phyloP scores from a whole-genome alignment of 768 basidiomycete genomes.

The Strobilomyces confusus region DNA sequence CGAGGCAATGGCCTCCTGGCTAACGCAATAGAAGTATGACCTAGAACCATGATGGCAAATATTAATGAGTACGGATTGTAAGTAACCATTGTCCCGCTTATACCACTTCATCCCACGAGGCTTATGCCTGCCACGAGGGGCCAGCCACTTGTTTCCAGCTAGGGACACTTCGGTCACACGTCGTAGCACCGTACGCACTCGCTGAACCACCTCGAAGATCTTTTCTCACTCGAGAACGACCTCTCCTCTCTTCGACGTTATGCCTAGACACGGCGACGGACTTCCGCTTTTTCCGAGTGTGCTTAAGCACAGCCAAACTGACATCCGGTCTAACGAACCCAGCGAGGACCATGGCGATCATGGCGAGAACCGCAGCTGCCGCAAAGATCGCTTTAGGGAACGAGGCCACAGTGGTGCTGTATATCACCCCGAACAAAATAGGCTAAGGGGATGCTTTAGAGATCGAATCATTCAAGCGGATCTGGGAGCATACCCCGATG shows the following conservation, averaged over 20 bases:
- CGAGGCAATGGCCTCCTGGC: background rate
- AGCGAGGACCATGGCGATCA: conserved; percentile 46
- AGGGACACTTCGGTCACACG: conserved; percentile 5
- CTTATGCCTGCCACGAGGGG: conserved; percentile 2
- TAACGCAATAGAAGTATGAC: background rate
- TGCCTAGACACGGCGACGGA: conserved; percentile 2
- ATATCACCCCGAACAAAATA: conserved; percentile 62
- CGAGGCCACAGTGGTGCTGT: conserved; percentile 56
- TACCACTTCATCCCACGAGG: background rate
- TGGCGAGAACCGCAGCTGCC: conserved; percentile 52
- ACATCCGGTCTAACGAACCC: conserved; percentile 37
- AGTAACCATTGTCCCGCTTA: background rate
- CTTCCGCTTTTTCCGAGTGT: conserved; percentile 7
- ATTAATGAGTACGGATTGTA: conserved; percentile 19
- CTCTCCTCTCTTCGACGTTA: conserved; percentile 16
- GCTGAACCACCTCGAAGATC: conserved; percentile 36
- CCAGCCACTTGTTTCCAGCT: conserved; percentile 5
- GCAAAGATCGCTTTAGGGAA: conserved; percentile 70
- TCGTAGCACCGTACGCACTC: conserved; percentile 16
- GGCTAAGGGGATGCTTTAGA: conserved; percentile 43
- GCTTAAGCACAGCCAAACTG: conserved; percentile 18
- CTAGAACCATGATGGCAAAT: background rate
- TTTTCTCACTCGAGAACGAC: conserved; percentile 36
- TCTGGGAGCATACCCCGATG: conserved; percentile 34
- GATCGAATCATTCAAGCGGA: conserved; percentile 6